Percentiles rank a stretch among this genome's conserved stretches.
These are phyloP conservation scores for Mortierella sp. DNA, from an alignment of 371 early-diverging fungal genomes.

Conservation along the genomic window DNA sequence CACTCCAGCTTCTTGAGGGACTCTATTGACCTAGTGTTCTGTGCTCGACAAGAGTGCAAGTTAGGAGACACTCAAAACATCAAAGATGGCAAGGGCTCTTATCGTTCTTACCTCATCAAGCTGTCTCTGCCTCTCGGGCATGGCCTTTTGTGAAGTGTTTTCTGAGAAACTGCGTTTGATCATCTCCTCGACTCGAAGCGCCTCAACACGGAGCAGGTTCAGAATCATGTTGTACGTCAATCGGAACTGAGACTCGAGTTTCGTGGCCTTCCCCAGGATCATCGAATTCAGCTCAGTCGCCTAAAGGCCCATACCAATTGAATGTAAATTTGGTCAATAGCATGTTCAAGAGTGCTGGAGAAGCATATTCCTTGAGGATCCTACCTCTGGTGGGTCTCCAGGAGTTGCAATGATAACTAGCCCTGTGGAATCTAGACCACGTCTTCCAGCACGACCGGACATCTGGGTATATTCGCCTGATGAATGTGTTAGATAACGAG, in stretches of 20 bases:
- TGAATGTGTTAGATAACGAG: slow-evolving; percentile 12
- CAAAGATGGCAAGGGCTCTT: too few relatives aligned
- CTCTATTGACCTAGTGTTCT: slow-evolving; percentile 67
- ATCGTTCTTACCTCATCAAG: slow-evolving; percentile 58
- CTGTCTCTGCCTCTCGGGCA: slow-evolving; percentile 79
- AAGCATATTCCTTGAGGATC: not conserved
- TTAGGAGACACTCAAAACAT: too few relatives aligned
- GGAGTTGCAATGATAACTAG: slow-evolving; percentile 90
- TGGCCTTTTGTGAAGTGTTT: slow-evolving; percentile 79
- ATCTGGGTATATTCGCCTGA: slow-evolving; percentile 99
- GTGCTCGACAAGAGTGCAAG: not conserved
- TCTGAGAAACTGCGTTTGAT: slow-evolving; percentile 98
- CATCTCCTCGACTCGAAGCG: slow-evolving; percentile 98
- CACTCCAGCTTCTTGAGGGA: slow-evolving; percentile 79
- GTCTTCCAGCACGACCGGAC: slow-evolving; percentile 99
- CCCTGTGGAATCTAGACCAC: slow-evolving; percentile 96
- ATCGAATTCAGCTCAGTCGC: slow-evolving; percentile 73
- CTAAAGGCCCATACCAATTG: slow-evolving; percentile 22
- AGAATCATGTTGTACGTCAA: slow-evolving; percentile 99
- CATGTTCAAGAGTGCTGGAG: not conserved
- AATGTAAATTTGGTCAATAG: slow-evolving; percentile 2
- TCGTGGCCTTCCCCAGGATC: slow-evolving; percentile 90
- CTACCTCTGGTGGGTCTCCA: slow-evolving; percentile 75
- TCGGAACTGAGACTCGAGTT: slow-evolving; percentile 96
- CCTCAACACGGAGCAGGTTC: slow-evolving; percentile 96